Evolutionary conservation across 1,284 basidiomycete genomes (phyloP).

Genomic region (Heterobasidion annosum): DNA sequence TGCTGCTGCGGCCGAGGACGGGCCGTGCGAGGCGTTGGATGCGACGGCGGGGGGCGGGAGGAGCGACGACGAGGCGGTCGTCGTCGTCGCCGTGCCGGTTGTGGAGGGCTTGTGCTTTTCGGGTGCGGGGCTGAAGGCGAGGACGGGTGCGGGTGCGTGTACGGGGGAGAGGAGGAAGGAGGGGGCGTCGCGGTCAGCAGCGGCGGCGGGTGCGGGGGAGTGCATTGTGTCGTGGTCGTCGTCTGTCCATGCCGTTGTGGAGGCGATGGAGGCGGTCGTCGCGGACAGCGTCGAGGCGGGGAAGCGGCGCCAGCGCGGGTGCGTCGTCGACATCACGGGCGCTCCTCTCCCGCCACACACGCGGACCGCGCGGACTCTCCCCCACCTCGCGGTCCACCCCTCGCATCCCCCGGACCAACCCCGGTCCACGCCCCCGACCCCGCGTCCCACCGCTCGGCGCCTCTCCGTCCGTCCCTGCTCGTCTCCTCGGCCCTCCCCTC

Average conservation of each 20-base stretch:
- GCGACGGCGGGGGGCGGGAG: conserved; percentile 10
- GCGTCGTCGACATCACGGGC: too few species aligned
- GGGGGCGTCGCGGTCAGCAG: not conserved
- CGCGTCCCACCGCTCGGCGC: not conserved
- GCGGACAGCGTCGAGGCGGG: too few species aligned
- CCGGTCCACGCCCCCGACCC: too few species aligned
- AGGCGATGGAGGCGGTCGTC: not conserved
- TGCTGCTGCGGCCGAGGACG: conserved; percentile 1
- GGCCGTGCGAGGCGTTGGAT: conserved; percentile 1
- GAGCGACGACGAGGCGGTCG: not conserved
- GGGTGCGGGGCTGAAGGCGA: not conserved
- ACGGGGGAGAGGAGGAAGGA: not conserved
- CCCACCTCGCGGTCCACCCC: not conserved
- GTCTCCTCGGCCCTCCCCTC: not conserved
- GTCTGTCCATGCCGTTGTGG: not conserved
- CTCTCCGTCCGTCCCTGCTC: not conserved
- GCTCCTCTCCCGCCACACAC: too few species aligned
- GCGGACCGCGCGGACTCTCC: not conserved
- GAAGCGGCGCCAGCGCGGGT: too few species aligned
- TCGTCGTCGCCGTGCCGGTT: not conserved
- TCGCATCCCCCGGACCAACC: too few species aligned
- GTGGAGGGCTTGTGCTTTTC: not conserved
- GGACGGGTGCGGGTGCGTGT: not conserved
- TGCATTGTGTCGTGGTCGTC: not conserved
- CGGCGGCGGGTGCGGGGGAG: too few species aligned